These are phyloP conservation scores for Boeremia lycopersici DNA, from an alignment of 2,329 filamentous ascomycete species.

Conservation along the genomic window DNA sequence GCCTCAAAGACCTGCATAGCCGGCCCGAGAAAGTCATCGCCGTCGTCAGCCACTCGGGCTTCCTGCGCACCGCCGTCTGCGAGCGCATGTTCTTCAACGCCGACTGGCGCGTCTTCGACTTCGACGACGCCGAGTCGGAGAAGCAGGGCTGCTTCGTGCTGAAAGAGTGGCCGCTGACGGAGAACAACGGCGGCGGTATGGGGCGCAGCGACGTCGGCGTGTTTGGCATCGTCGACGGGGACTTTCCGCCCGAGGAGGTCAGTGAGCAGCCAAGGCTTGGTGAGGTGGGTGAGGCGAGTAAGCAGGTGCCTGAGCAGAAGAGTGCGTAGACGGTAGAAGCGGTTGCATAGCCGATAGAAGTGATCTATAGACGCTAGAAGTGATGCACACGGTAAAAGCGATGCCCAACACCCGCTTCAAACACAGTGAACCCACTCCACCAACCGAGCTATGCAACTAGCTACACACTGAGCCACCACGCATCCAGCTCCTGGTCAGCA, in stretches of 20 bases:
- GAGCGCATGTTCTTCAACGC: slow-evolving; percentile 61
- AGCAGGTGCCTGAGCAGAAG: slow-evolving; percentile 15
- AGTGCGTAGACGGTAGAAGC: too few relatives aligned
- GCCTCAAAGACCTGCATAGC: slow-evolving; percentile 57
- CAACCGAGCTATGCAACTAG: too few relatives aligned
- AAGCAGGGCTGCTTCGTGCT: slow-evolving; percentile 51
- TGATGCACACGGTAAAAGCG: too few relatives aligned
- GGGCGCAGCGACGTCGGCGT: slow-evolving; percentile 54
- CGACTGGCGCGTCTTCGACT: slow-evolving; percentile 69
- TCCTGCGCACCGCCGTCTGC: slow-evolving; percentile 63
- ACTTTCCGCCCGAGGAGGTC: slow-evolving; percentile 35
- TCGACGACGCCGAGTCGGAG: slow-evolving; percentile 56
- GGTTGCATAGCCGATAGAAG: too few relatives aligned
- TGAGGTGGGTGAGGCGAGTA: slow-evolving; percentile 23
- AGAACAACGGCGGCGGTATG: slow-evolving; percentile 55
- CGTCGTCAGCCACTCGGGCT: slow-evolving; percentile 70
- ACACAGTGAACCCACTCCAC: too few relatives aligned
- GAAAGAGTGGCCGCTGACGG: slow-evolving; percentile 58
- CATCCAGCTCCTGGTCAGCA: too few relatives aligned
- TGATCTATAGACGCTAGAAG: too few relatives aligned
- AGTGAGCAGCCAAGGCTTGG: slow-evolving; percentile 16
- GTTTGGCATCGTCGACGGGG: slow-evolving; percentile 29
- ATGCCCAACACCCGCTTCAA: too few relatives aligned
- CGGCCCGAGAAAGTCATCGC: slow-evolving; percentile 67
- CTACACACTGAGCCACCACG: too few relatives aligned